Conservation (phyloP, 805 yeast species). For the Metschnikowia reukaufii region DNA sequence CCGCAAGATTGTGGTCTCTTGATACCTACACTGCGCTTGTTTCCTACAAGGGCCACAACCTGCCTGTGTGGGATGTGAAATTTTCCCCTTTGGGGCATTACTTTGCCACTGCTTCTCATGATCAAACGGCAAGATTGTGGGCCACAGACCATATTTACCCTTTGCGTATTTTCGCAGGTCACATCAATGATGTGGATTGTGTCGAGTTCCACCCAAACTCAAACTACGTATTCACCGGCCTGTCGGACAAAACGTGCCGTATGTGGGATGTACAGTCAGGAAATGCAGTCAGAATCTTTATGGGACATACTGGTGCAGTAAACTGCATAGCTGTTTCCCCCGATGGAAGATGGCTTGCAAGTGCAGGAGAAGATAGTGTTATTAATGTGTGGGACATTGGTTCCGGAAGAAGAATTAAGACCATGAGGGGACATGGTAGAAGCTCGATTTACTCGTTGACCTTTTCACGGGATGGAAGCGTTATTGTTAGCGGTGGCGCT, state of each 20-base stretch:
- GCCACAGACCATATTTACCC: conserved; percentile 98
- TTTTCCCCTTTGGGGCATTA: conserved; percentile 96
- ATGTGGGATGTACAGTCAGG: conserved; percentile 98
- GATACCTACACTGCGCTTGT: conserved; percentile 89
- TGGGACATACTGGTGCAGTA: conserved; percentile 90
- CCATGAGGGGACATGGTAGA: conserved; percentile 94
- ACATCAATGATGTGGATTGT: conserved; percentile 91
- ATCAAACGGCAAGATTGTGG: conserved; percentile 97
- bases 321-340: conserved; percentile 88
- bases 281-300: conserved; percentile 83
- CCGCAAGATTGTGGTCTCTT: conserved; percentile 90
- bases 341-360: conserved; percentile 95
- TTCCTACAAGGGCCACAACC: conserved; percentile 93
- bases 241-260: conserved; percentile 90
- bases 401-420: conserved; percentile 80
- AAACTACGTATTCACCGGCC: conserved; percentile 90
- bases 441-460: conserved; percentile 80
- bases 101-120: conserved; percentile 97
- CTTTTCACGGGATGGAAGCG: conserved; percentile 85
- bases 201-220: conserved; percentile 97
- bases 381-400: conserved; percentile 94
- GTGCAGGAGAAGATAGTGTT: conserved; percentile 90
- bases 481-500: conserved; percentile 87
- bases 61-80: conserved; percentile 96
- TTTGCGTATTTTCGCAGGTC: conserved; percentile 94